Base-by-base conservation (phyloP, 768 basidiomycete species). In the Boletus patriciae region DNA sequence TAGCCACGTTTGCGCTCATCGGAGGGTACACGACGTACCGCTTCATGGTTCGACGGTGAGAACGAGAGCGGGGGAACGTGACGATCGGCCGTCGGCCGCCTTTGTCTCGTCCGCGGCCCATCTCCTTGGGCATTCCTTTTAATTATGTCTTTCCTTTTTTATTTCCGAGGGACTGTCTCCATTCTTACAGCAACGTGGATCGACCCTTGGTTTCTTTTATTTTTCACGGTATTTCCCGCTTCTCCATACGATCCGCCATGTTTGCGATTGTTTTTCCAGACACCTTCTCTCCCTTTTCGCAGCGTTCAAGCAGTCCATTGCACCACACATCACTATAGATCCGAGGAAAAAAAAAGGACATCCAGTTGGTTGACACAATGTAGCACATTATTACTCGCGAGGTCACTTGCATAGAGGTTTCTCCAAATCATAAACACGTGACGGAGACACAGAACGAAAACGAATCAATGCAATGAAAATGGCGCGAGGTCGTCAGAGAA, bases 11-110 rank as follows among this genome's bases (percentile, higher is more conserved):
- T 70, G 96, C 93, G 10, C 58, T 90, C 50, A 70, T 94, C 27
- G 92, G 92, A 3, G 89, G 87, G 3, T 91, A 87, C 70, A 82
- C 85, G 29, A 87, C 90, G 6, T 91, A 92, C 69, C 83, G 80
- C 47, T 84, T 92, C 66, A 88, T 92, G 87, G 77, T 84, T 44
- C 70, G 76, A 52, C 74, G 76, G 8, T 73, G 57, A 54, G 27
- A 15, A n/a, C 8, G 15, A 23, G 13, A 13, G 45, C 13, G 15
- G 12, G 40, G 40, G 11, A 12, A 23, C 38, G 34, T 6, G 15
- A n/a, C 38, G 38, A 11, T 4, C 38, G 38, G n/a, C 3, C n/a
- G 38, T 40, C 38, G 18, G 34, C 13, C 29, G 29, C 9, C 27
- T 9, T 29, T 9, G 8, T 29, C 34, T 34, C 34, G 34, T 36